Evolutionary conservation across 768 basidiomycete species (phyloP), one percentile per base, ranked within the genome.

Genomic region (Lentinula edodes): DNA sequence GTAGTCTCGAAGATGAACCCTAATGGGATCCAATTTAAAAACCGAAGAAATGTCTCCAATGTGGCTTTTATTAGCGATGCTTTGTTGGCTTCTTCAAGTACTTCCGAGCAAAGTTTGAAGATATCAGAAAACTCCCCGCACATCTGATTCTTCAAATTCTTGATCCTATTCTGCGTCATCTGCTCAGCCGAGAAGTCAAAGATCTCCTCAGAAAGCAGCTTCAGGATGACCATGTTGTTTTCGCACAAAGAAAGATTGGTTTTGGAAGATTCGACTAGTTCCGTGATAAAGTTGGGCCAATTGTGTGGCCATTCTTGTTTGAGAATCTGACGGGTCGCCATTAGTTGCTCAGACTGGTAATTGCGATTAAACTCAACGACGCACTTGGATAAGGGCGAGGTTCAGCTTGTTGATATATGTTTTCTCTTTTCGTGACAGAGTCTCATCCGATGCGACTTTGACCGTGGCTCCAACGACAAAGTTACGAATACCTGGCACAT

Each of bases 301-400:
- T 97, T 95, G 72, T 97, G 93, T 28, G 96, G 96, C 97, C 97
- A 99, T 73, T 98, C 97, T 79, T 98, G 97, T 76, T 98, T 99
- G 65, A 99, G 79, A 63, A 99, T 97, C 95, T 99, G 69, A 18
- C 12, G 12, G 34, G 20, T 6, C 32, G 18, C 7, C 32, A 52
- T 32, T 6, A 35, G 23, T 23, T 32, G 35, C 2, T 58, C 12
- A 34, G 6, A 58, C 16, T 41, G 8, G 9, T 28, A 28, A 32
- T 12, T 7, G 36, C 15, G 57, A 43, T 32, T 10, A 64, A 62
- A 15, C 61, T 38, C 46, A 32, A 54, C 23, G 32, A 73, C 82
- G 62, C 61, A 93, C 95, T 79, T 96, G 93, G 59, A 99, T 93
- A 52, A 99, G 83, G 20, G 95, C 93, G 58, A 99, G 81, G 70